Conservation (phyloP, 2,329 filamentous ascomycete genomes). For the Epichloe gansuensis region DNA sequence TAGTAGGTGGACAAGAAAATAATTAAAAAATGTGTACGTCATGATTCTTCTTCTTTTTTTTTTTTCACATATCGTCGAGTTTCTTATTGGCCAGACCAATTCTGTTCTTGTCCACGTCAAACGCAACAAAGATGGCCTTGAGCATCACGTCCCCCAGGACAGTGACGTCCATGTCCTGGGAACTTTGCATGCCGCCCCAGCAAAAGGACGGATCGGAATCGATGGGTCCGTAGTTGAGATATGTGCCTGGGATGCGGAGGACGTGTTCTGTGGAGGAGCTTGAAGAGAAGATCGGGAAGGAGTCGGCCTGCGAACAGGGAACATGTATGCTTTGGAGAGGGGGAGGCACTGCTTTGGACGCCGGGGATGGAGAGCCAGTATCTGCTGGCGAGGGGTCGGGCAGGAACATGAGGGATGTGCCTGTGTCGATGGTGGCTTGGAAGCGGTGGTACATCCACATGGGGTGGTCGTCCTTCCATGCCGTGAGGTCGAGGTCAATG, state of each 20-base stretch:
- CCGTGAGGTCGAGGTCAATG: conserved; percentile 35
- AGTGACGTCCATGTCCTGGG: conserved; percentile 33
- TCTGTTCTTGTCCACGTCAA: conserved; percentile 38
- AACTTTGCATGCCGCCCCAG: conserved; percentile 64
- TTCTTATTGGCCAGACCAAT: conserved; percentile 34
- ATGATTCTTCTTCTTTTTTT: background rate
- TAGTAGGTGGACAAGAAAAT: background rate
- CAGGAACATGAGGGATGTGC: conserved; percentile 53
- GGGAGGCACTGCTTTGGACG: conserved; percentile 30
- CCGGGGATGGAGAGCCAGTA: conserved; percentile 47
- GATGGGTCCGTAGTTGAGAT: conserved; percentile 42
- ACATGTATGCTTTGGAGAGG: conserved; percentile 43
- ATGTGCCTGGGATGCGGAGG: conserved; percentile 40
- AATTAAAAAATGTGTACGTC: background rate
- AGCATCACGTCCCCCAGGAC: conserved; percentile 73
- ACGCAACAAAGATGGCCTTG: conserved; percentile 65
- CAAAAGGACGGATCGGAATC: conserved; percentile 42
- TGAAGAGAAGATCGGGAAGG: conserved; percentile 46
- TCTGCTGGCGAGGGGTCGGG: conserved; percentile 39
- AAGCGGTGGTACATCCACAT: conserved; percentile 35
- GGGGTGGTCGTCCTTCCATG: conserved; percentile 32
- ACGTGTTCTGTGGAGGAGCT: conserved; percentile 36
- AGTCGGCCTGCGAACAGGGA: conserved; percentile 40
- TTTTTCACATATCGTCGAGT: conserved; percentile 14
- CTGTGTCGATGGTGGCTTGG: conserved; percentile 53